Conservation (phyloP, 1,284 basidiomycete genomes). For the Cutaneotrichosporon sp. region DNA sequence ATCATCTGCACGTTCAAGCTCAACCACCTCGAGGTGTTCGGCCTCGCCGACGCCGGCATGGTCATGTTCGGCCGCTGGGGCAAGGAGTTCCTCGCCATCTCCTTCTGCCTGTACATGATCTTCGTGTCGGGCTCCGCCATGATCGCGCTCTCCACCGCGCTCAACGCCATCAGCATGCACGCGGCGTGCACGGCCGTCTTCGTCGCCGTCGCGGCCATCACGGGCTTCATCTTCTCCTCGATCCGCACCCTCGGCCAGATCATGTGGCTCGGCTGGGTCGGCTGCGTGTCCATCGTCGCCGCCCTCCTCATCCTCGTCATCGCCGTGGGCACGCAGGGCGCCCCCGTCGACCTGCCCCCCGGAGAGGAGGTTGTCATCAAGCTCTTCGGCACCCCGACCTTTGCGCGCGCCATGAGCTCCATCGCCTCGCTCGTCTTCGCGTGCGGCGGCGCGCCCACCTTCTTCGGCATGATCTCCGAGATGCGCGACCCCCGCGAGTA, state of each 20-base stretch:
- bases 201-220: constrained; percentile 39
- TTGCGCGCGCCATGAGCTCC: constrained; percentile 44
- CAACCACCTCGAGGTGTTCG: constrained; percentile 30
- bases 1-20: constrained; percentile 29
- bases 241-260: constrained; percentile 50
- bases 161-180: constrained; percentile 52
- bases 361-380: constrained; percentile 36
- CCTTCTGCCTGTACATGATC: constrained; percentile 25
- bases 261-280: constrained; percentile 50
- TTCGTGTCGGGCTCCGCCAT: constrained; percentile 30
- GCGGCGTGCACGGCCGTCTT: constrained; percentile 50
- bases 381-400: constrained; percentile 25
- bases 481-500: constrained; percentile 40
- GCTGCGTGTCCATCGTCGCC: constrained; percentile 37
- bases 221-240: constrained; percentile 35
- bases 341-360: constrained; percentile 31
- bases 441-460: constrained; percentile 29
- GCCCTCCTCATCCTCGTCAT: constrained; percentile 49
- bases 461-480: constrained; percentile 42
- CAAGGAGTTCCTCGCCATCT: constrained; percentile 21
- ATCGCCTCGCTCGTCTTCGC: constrained; percentile 34
- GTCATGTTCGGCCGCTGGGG: constrained; percentile 30
- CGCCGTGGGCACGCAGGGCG: constrained; percentile 49
- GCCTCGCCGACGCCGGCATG: constrained; percentile 33
- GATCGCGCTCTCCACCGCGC: constrained; percentile 48